Conservation (phyloP, 1,284 basidiomycete species). For the Mycena sp. region DNA sequence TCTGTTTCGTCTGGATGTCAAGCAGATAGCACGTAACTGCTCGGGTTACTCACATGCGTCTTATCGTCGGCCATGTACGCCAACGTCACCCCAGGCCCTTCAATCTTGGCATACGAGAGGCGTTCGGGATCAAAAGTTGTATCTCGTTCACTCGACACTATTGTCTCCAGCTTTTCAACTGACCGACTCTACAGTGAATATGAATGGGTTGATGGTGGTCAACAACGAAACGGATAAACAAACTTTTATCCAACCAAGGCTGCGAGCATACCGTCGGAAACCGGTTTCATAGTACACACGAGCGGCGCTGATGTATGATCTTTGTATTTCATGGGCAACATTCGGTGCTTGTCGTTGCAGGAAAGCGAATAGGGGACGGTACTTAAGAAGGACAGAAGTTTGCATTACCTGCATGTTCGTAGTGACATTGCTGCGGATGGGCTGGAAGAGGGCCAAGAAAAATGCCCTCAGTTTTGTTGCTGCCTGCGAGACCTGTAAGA, state of each 20-base stretch:
- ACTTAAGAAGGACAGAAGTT: constrained; percentile 88
- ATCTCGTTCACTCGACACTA: constrained; percentile 56
- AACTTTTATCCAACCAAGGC: constrained; percentile 82
- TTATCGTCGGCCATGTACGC: constrained; percentile 91
- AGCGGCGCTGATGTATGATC: constrained; percentile 86
- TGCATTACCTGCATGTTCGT: constrained; percentile 96
- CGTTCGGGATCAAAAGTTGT: constrained; percentile 60
- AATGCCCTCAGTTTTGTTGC: constrained; percentile 90
- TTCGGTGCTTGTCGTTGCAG: constrained; percentile 84
- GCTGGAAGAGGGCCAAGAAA: constrained; percentile 85
- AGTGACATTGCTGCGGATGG: constrained; percentile 85
- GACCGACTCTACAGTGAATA: constrained; percentile 58
- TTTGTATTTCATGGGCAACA: constrained; percentile 90
- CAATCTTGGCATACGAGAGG: constrained; percentile 74
- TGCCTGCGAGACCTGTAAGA: constrained; percentile 58
- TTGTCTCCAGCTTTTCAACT: constrained; percentile 69
- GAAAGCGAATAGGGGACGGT: constrained; percentile 86
- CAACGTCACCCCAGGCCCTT: constrained; percentile 82
- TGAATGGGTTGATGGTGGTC: background rate
- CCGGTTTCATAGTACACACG: constrained; percentile 97
- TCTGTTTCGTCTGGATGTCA: constrained; percentile 55
- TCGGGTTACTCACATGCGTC: constrained; percentile 67
- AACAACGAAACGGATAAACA: constrained; percentile 16
- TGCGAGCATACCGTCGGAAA: constrained; percentile 90
- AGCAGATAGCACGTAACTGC: background rate